Evolutionary conservation across 345 rosid genomes (phyloP), one percentile per base, ranked within the genome.

Genomic region (Gynandropsis gynandra): DNA sequence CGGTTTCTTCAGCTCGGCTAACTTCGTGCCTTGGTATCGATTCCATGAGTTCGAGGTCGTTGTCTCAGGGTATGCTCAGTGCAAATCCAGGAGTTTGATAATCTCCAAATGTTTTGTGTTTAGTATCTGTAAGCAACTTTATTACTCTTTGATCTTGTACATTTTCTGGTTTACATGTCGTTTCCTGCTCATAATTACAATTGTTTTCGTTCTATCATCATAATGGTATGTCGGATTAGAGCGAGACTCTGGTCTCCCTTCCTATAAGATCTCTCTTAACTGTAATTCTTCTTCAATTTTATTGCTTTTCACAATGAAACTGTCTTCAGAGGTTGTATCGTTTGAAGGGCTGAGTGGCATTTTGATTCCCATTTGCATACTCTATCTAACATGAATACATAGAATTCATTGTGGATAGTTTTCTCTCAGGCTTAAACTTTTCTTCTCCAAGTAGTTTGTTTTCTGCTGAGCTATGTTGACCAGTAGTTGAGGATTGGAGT

Each of bases 41-140:
- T 75, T 64, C 94, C 16, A 72, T 36, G 59, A 75, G 76, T 50
- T 81, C 94, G 14, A 77, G 94, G 73, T 89, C 95, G 18, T 68
- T 86, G 81, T 83, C 90, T 78, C 97, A 86, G 97, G 97, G 95
- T 87, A 87, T 80, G 98, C 74, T 89, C 56, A 78, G 77, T 83
- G 94, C 94, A 42, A 80, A 86, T 61, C 95, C 94, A 65, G 95
- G 95, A 71, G 97, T 83, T 83, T 89, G 95, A 86, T 79, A 57
- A 42, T 69, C 67, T 54, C 52, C 80, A 73, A 68, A 70, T 74
- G 67, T 81, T 73, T 54, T 74, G 62, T 64, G 71, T 78, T 78
- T 80, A 59, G 65, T 73, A 42, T 76, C 76, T 62, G 92, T 79
- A 81, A 87, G 83, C 81, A 66, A 67, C 77, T 56, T 70, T 63